A percentile compares a stretch with the other conserved stretches of the same genome.
These are phyloP conservation scores for Eucalyptus rudis DNA, from an alignment of 345 rosid species.

Conservation along the genomic window DNA sequence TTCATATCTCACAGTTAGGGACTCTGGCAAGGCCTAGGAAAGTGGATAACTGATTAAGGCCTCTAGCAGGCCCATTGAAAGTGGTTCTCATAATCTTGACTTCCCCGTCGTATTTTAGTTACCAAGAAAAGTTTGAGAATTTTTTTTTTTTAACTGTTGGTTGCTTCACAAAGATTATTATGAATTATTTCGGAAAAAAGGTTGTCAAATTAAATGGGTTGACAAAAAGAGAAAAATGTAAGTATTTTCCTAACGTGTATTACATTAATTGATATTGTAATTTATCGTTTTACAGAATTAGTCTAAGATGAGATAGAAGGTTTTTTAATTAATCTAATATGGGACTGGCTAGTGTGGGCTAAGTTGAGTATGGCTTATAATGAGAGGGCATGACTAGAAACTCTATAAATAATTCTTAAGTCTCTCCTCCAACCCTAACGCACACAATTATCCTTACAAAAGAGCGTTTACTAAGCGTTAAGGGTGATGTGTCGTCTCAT, in stretches of 20 bases:
- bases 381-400: fast-evolving
- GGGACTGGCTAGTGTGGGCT: fast-evolving
- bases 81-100: neutral
- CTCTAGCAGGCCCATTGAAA: neutral
- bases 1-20: neutral
- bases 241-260: fast-evolving
- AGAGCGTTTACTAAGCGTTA: fast-evolving
- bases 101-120: neutral
- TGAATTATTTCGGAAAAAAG: neutral
- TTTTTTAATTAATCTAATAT: too few species aligned
- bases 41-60: neutral
- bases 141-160: neutral
- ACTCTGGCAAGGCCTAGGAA: neutral
- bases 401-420: too few species aligned
- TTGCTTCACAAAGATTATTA: neutral
- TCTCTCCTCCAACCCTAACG: too few species aligned
- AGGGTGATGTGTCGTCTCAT: fast-evolving
- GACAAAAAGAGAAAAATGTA: neutral
- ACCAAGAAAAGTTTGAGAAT: neutral
- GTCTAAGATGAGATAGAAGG: fast-evolving
- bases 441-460: too few species aligned
- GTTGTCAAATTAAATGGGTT: neutral
- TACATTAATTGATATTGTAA: too few species aligned
- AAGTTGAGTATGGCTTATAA: too few species aligned
- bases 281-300: fast-evolving